Conservation (phyloP, 1,139 yeast genomes). For the Pichia norvegensis region DNA sequence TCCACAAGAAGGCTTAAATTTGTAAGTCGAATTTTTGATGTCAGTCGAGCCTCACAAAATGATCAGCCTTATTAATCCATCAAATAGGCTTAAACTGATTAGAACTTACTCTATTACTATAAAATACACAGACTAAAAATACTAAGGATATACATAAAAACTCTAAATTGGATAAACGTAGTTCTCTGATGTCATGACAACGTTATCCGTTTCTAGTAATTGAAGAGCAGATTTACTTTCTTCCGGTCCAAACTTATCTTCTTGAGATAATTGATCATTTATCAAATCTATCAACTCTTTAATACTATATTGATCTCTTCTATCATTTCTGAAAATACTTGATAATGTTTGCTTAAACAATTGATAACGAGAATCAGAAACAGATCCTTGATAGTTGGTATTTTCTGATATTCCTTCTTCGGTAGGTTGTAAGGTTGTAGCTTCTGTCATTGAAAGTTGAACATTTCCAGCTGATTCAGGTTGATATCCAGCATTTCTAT, state of each 20-base stretch:
- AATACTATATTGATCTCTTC: slow-evolving; percentile 18
- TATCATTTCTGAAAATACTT: slow-evolving; percentile 22
- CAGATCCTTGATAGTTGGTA: slow-evolving; percentile 17
- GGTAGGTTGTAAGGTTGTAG: slow-evolving; percentile 27
- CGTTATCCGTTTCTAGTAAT: slow-evolving; percentile 47
- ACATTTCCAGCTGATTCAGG: background rate
- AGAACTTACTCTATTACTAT: background rate
- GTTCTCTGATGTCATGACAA: slow-evolving; percentile 54
- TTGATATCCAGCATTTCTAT: background rate
- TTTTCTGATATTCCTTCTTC: slow-evolving; percentile 12
- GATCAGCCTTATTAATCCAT: no score
- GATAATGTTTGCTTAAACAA: slow-evolving; percentile 25
- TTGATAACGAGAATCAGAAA: slow-evolving; percentile 27
- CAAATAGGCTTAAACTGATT: no score
- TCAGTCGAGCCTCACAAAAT: background rate
- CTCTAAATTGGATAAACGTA: slow-evolving; percentile 49
- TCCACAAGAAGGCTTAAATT: background rate
- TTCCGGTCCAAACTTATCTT: slow-evolving; percentile 44
- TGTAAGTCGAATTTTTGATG: background rate
- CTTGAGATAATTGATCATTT: slow-evolving; percentile 43
- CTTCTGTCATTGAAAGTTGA: slow-evolving; percentile 29
- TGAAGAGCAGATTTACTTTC: slow-evolving; percentile 51
- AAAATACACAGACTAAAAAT: slow-evolving; percentile 8
- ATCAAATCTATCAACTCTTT: slow-evolving; percentile 18
- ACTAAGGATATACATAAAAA: slow-evolving; percentile 1